Evolutionary conservation across 768 basidiomycete genomes (phyloP), one percentile per base, ranked within the genome.

Genomic region (Mrakia gelida): DNA sequence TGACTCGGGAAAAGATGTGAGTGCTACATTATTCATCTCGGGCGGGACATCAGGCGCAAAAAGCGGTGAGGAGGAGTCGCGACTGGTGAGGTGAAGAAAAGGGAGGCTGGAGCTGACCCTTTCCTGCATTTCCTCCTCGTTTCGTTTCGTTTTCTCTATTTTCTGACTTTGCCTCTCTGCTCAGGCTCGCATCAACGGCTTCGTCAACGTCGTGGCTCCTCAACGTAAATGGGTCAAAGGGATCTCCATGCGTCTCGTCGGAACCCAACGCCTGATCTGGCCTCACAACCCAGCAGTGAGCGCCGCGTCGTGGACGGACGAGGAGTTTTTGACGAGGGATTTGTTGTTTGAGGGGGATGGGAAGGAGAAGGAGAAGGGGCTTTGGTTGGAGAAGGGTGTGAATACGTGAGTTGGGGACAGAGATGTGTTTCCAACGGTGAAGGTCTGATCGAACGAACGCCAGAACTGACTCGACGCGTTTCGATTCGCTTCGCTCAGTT

Each of bases 401-500:
- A 70, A 70, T 41, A 70, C 67, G 67, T 70, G 41, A 38, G 67
- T 41, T n/a, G n/a, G n/a, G n/a, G n/a, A n/a, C n/a, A n/a, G n/a
- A 28, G 8, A 28, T 7, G 11, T 45, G 7, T 38, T 32, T 34
- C 16, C 4, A 34, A 30, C 5, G 65, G 21, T 68, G 32, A 6
- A 26, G 23, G 54, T 56, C 16, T 26, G 52, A 54, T 2, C 38
- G 6, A 41, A 23, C 9, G 32, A 63, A 30, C 21, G 8, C 8
- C 38, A 38, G 26, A 23, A 34, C 32, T 70, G 67, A 70, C 18
- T 32, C 49, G 73, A 59, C 73, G 34, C 34, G 11, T 21, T 8
- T 52, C 16, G 30, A 26, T 49, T 3, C 28, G 11, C 11, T 45
- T 45, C 15, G 45, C 15, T 52, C 38, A 73, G 73, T 11, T 73